Evolutionary conservation across 208 protist genomes (phyloP), one percentile per base, ranked within the genome.

Genomic region (Crithidia mellificae): DNA sequence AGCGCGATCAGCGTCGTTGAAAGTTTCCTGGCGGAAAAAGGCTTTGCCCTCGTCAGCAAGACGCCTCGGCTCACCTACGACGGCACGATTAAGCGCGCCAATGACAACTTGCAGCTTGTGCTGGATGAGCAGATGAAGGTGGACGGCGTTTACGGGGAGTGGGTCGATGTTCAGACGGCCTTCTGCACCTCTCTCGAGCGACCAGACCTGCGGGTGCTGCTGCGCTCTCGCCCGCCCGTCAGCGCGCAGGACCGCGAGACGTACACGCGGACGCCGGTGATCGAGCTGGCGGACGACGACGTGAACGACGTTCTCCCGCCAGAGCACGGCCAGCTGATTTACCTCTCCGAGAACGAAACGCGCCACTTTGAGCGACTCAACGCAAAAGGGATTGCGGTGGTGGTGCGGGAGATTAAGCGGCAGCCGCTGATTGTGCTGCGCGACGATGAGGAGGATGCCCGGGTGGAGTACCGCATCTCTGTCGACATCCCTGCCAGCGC

Each of bases 311-410:
- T 92, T 36, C 73, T 96, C 54, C 87, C 91, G 22, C 67, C 91
- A 1, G 91, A 94, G 56, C 78, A 87, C n/a, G 91, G 91, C 11
- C 88, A 96, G 73, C 70, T 96, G n/a, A 72, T 94, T 15, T 96
- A 96, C 74, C 75, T 94, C n/a, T 89, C 83, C 24, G 88, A 96
- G 67, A 92, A 94, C 64, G 84, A 89, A 57, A 85, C 82, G 17
- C 81, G 85, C 12, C 84, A 82, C 46, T 93, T 87, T 52, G 91
- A 96, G 74, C 68, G 69, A 8, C 52, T 81, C 0, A 88, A 85
- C 58, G 76, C 81, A 27, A 83, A 76, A 20, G 84, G 87, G n/a
- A 81, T 73, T 34, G 84, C 84, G 12, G 77, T 90, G 25, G 79
- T 80, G 22, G 84, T 90, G 52, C 79, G 65, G 34, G 87, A 94